A percentile compares a stretch with the other conserved stretches of the same genome.
phyloP scores from a whole-genome alignment of 441 rosid species.

The Pelargonium cotyledonis region DNA sequence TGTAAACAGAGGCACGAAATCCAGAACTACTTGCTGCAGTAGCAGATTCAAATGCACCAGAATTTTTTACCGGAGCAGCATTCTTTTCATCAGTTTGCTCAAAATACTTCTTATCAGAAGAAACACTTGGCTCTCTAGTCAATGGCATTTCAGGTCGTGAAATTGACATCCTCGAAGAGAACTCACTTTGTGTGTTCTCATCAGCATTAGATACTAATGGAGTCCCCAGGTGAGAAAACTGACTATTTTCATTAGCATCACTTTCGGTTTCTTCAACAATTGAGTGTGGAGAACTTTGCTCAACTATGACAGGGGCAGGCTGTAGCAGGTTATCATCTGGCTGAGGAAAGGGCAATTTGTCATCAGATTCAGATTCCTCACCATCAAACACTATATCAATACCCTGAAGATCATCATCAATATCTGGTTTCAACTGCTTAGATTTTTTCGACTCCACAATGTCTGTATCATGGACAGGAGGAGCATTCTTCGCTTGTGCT shows the following conservation, averaged over 20 bases:
- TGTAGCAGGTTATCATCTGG: conserved; percentile 81
- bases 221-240: conserved; percentile 59
- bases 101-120: conserved; percentile 70
- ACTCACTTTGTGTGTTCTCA: conserved; percentile 75
- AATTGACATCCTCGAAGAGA: conserved; percentile 84
- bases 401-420: conserved; percentile 92
- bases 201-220: conserved; percentile 60
- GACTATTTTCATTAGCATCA: conserved; percentile 67
- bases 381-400: conserved; percentile 94
- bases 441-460: conserved; percentile 54
- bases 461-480: conserved; percentile 39
- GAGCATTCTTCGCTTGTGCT: conserved; percentile 45
- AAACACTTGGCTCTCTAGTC: conserved; percentile 72
- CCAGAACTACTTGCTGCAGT: conserved; percentile 35
- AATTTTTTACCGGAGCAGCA: conserved; percentile 34
- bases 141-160: conserved; percentile 65
- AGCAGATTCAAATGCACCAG: conserved; percentile 46
- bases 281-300: conserved; percentile 81
- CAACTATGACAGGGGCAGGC: conserved; percentile 62
- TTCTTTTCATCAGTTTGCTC: conserved; percentile 75
- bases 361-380: conserved; percentile 89
- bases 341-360: conserved; percentile 81
- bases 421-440: conserved; percentile 72
- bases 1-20: conserved; percentile 44
- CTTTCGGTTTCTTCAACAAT: conserved; percentile 93